Evolutionary conservation across 2,329 filamentous ascomycete species (phyloP).

Genomic region (Penicillium thymicola): DNA sequence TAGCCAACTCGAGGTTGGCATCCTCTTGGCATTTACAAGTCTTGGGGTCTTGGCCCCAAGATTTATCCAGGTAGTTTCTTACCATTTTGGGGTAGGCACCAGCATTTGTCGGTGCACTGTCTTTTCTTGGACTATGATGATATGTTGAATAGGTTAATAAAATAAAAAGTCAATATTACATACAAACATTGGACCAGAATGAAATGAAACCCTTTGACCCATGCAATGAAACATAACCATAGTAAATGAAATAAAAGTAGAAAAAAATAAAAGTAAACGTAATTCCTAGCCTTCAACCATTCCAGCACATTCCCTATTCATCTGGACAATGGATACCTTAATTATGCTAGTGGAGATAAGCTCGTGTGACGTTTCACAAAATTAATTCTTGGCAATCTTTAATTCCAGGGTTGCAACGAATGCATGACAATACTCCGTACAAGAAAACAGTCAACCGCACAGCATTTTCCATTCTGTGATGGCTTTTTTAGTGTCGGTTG

Average conservation of each 20-base stretch:
- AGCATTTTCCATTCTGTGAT: not conserved
- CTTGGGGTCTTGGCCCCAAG: slow-evolving; percentile 17
- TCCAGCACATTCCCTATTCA: slow-evolving; percentile 13
- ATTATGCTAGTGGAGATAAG: slow-evolving; percentile 40
- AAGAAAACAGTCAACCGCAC: slow-evolving; percentile 15
- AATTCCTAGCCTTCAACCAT: not conserved
- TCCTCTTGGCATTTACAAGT: slow-evolving; percentile 15
- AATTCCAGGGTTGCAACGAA: slow-evolving; percentile 30
- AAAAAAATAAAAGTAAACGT: not conserved
- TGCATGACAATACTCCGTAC: slow-evolving; percentile 20
- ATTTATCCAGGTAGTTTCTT: not conserved
- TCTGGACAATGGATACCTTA: slow-evolving; percentile 24
- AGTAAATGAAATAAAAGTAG: not conserved
- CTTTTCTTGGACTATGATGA: not conserved
- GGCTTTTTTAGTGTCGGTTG: not conserved
- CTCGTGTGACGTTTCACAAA: slow-evolving; percentile 38
- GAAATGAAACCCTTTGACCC: slow-evolving; percentile 1
- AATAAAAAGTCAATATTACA: not conserved
- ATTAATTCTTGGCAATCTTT: slow-evolving; percentile 30
- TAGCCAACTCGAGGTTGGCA: slow-evolving; percentile 7
- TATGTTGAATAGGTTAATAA: not conserved
- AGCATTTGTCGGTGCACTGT: slow-evolving; percentile 5
- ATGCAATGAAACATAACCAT: slow-evolving; percentile 4
- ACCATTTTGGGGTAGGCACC: slow-evolving; percentile 6
- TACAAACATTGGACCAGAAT: not conserved